phyloP scores from a whole-genome alignment of 768 basidiomycete genomes.

The Russula ochroleuca region DNA sequence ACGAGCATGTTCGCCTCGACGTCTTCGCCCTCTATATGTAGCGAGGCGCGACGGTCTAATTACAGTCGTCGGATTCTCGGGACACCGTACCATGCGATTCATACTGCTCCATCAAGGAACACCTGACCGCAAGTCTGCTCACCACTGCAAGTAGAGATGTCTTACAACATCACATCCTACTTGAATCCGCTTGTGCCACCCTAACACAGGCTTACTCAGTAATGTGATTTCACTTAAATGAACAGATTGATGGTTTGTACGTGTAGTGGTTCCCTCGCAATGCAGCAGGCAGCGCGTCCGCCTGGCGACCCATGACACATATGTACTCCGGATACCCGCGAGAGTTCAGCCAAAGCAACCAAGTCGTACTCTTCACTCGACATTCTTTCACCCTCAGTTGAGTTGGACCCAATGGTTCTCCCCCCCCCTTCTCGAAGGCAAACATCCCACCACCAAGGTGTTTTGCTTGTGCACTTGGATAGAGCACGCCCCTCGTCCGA shows the following conservation, averaged over 20 bases:
- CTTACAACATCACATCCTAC: too few relatives aligned
- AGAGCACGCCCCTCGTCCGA: conserved; percentile 85
- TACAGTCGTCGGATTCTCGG: conserved; percentile 20
- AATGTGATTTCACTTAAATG: too few relatives aligned
- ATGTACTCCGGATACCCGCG: conserved; percentile 34
- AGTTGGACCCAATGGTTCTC: conserved; percentile 62
- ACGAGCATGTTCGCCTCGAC: conserved; percentile 24
- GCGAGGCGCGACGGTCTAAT: too few relatives aligned
- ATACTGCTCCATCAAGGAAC: conserved; percentile 79
- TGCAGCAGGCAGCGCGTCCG: too few relatives aligned
- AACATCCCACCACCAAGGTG: conserved; percentile 49
- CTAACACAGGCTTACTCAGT: too few relatives aligned
- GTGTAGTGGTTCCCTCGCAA: conserved; percentile 54
- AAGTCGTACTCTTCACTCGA: conserved; percentile 66
- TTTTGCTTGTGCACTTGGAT: conserved; percentile 78
- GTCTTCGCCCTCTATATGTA: conserved; percentile 21
- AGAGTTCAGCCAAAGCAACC: conserved; percentile 64
- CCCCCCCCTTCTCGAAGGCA: conserved; percentile 63
- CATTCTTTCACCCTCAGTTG: conserved; percentile 41
- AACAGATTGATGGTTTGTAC: too few relatives aligned
- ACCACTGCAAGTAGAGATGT: too few relatives aligned
- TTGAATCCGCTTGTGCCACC: too few relatives aligned
- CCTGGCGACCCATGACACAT: too few relatives aligned
- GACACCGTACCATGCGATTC: conserved; percentile 37
- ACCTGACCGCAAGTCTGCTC: too few relatives aligned